Conservation (phyloP, 1,284 basidiomycete genomes). For the Sanguinoderma infundibulare region DNA sequence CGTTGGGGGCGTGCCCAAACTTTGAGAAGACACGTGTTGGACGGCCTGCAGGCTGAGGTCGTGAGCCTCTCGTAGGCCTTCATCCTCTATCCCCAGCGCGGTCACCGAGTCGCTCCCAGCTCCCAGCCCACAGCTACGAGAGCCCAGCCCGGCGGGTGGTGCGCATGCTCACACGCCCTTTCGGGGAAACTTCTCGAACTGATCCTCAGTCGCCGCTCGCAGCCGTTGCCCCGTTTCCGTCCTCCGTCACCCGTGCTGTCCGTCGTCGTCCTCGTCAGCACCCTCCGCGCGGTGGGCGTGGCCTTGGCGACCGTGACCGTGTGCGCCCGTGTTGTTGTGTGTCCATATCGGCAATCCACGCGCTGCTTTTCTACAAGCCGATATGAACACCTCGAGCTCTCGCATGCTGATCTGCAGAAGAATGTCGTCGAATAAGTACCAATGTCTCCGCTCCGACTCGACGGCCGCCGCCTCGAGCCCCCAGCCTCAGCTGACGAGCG, state of each 20-base stretch:
- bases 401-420: constrained; percentile 12
- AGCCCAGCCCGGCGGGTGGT: background rate
- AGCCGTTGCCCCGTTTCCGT: background rate
- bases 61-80: too few species aligned
- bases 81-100: background rate
- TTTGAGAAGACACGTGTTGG: background rate
- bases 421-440: too few species aligned
- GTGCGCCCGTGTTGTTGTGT: too few species aligned
- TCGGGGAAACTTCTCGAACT: background rate
- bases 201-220: background rate
- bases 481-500: background rate
- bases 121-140: background rate
- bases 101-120: too few species aligned
- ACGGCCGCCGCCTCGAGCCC: background rate
- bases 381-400: constrained; percentile 8
- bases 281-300: constrained; percentile 10
- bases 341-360: constrained; percentile 15
- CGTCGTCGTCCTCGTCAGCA: background rate
- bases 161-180: background rate
- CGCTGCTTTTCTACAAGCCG: constrained; percentile 16
- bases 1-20: background rate
- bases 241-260: background rate
- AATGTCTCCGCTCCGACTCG: too few species aligned
- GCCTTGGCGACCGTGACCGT: constrained; percentile 19
- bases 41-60: background rate